Evolutionary conservation across 1,284 basidiomycete species (phyloP).

Genomic region (Ceratobasidium sp.): DNA sequence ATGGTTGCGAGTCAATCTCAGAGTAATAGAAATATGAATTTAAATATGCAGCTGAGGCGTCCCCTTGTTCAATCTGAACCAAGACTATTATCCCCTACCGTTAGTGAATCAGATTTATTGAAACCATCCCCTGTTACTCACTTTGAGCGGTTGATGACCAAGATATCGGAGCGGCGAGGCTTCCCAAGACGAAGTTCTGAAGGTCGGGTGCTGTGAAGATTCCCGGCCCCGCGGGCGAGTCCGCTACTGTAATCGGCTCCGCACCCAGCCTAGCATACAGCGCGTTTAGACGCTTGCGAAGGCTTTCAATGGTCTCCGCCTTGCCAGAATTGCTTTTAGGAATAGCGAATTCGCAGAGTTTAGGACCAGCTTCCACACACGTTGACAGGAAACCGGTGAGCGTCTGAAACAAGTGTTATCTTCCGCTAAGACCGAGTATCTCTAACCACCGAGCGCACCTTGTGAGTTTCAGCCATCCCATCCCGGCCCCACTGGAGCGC

Average conservation of each 20-base stretch:
- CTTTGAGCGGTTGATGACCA: not conserved
- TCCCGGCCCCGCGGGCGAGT: slow-evolving; percentile 44
- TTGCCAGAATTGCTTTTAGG: not conserved
- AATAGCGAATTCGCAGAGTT: slow-evolving; percentile 37
- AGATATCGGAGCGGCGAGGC: slow-evolving; percentile 29
- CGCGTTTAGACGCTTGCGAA: slow-evolving; percentile 21
- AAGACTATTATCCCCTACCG: not conserved
- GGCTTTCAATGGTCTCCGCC: slow-evolving; percentile 30
- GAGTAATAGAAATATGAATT: not conserved
- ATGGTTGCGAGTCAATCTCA: not conserved
- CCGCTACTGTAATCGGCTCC: slow-evolving; percentile 39
- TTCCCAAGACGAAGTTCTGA: slow-evolving; percentile 36
- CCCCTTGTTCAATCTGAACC: not conserved
- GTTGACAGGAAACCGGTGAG: slow-evolving; percentile 42
- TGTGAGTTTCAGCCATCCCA: slow-evolving; percentile 46
- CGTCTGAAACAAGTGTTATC: not conserved
- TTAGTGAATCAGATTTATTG: slow-evolving; percentile 12
- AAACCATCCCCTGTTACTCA: not conserved
- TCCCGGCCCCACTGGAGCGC: slow-evolving; percentile 45
- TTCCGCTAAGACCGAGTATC: not conserved
- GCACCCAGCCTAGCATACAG: slow-evolving; percentile 37
- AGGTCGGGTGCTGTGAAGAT: slow-evolving; percentile 43
- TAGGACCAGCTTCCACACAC: slow-evolving; percentile 44
- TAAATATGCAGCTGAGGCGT: not conserved
- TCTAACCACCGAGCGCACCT: slow-evolving; percentile 31